A percentile compares a stretch with the other conserved stretches of the same genome.
Evolutionary conservation across 2,329 filamentous ascomycete species (phyloP).

Genomic region (Cladophialophora chaetospira): DNA sequence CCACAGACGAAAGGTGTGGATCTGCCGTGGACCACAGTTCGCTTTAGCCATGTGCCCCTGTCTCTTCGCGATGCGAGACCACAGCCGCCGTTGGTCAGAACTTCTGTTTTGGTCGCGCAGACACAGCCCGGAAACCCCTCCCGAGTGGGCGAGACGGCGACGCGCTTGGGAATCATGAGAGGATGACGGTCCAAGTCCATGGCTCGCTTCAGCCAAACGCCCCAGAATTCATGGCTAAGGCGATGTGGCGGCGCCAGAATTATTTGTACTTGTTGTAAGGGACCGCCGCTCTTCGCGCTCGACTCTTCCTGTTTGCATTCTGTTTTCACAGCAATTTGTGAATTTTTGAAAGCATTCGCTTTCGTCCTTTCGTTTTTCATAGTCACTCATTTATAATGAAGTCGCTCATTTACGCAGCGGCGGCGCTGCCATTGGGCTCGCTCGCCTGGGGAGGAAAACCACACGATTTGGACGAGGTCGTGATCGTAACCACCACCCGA

Average conservation of each 20-base stretch:
- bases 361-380: constrained; percentile 32
- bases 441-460: constrained; percentile 8
- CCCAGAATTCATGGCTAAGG: neutral
- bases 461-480: constrained; percentile 22
- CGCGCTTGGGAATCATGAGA: constrained; percentile 1
- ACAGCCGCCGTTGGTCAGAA: neutral
- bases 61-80: neutral
- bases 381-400: constrained; percentile 31
- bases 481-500: constrained; percentile 24
- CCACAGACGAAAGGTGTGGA: neutral
- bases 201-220: constrained; percentile 5
- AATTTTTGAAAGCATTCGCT: constrained; percentile 32
- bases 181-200: neutral
- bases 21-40: neutral
- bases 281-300: neutral
- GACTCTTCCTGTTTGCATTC: constrained; percentile 8
- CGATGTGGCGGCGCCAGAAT: constrained; percentile 1
- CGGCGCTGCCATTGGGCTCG: constrained; percentile 23
- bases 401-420: constrained; percentile 29
- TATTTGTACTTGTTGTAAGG: constrained; percentile 10
- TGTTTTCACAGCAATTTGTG: constrained; percentile 4
- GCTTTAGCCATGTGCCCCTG: constrained; percentile 1
- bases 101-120: neutral
- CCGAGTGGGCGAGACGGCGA: neutral
- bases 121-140: neutral